Conservation (phyloP, 73 alveolate species). For the Paramecium primaurelia region DNA sequence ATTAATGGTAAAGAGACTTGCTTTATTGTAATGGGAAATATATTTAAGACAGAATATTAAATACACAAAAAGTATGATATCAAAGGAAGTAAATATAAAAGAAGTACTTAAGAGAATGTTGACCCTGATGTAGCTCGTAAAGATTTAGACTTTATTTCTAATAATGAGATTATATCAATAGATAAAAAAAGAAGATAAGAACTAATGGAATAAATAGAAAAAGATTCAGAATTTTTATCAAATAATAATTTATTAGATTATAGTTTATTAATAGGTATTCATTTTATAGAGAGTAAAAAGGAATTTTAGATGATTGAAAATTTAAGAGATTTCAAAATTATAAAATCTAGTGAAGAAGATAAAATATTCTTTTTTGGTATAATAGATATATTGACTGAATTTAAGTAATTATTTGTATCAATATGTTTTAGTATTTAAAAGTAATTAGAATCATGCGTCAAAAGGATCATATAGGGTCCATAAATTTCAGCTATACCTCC, state of each 20-base stretch:
- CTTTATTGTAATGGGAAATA: slow-evolving; percentile 83
- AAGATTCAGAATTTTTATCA: not conserved
- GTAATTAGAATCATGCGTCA: not conserved
- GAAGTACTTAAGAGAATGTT: slow-evolving; percentile 63
- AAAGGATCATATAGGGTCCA: not conserved
- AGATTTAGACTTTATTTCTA: not conserved
- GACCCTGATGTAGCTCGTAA: not conserved
- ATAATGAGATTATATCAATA: not conserved
- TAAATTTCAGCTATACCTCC: not conserved
- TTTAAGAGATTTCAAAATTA: not conserved
- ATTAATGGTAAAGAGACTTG: slow-evolving; percentile 45
- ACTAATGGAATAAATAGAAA: not conserved
- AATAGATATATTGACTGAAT: not conserved
- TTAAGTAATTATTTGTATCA: not conserved
- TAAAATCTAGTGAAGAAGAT: not conserved
- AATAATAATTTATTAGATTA: slow-evolving; percentile 9
- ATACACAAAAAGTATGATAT: slow-evolving; percentile 77
- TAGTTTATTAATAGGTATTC: slow-evolving; percentile 14
- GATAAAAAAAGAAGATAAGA: not conserved
- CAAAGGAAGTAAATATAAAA: slow-evolving; percentile 74
- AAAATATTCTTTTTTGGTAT: not conserved
- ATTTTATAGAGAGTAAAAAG: not conserved
- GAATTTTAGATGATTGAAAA: not conserved
- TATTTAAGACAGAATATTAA: slow-evolving; percentile 82
- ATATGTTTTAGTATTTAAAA: not conserved